Base-by-base conservation (phyloP, 306 rosid species). In the Coriaria nepalensis region DNA sequence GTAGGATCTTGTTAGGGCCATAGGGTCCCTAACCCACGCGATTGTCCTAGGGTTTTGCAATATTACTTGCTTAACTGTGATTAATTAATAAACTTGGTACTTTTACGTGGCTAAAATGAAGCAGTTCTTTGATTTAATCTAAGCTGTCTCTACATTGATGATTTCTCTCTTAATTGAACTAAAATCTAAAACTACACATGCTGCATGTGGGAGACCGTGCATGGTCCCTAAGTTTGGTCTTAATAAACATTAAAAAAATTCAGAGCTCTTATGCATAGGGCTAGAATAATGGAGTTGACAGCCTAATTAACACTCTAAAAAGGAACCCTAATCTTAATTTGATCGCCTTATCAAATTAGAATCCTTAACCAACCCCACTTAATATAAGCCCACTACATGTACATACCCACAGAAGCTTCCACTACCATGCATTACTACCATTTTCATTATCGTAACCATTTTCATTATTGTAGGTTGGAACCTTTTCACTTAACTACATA, bases 131-230 rank as follows among this genome's bases (percentile, higher is more conserved):
- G 63, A 72, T 63, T 67, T 20, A 20, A 20, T 3, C 29, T 43
- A 47, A 53, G 70, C 53, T n/a, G n/a, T n/a, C n/a, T n/a, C n/a
- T n/a, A n/a, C n/a, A n/a, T n/a, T n/a, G n/a, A n/a, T n/a, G n/a
- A n/a, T n/a, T n/a, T 47, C 49, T 54, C 41, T 49, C 59, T 71
- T 67, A 62, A 64, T 70, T 63, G 64, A 68, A 68, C 52, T 55
- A 63, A n/a, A n/a, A 57, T 62, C 64, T 56, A 47, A 50, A 55
- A 20, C 29, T 41, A 47, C 72, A 82, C 78, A 78, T 76, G 80
- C 70, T 47, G 47, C 76, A 47, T 68, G 77, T 75, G 66, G 84
- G 67, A 70, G 73, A 61, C 71, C 9, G 71, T 71, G 76, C 53
- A 33, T 13, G 53, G 37, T 29, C 71, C 62, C 74, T 37, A 41